Evolutionary conservation across 352 stramenopile species (phyloP).

Genomic region (Phytophthora foliorum): DNA sequence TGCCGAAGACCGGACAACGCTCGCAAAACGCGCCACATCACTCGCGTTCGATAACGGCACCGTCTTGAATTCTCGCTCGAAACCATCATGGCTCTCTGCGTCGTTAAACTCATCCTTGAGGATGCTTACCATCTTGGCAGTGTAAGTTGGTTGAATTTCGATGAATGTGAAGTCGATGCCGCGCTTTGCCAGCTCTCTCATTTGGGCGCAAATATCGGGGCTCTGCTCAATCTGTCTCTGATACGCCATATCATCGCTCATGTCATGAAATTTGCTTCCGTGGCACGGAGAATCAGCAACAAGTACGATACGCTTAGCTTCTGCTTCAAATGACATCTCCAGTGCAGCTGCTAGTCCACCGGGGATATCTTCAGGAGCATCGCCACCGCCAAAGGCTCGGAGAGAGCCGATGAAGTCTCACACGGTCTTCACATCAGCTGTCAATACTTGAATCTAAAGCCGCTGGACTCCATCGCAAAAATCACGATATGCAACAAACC

Average conservation of each 20-base stretch:
- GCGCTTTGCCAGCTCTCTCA: conserved; percentile 31
- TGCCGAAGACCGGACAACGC: conserved; percentile 18
- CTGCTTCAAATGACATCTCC: conserved; percentile 33
- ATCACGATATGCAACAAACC: conserved; percentile 57
- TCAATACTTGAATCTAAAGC: conserved; percentile 34
- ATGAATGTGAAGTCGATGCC: conserved; percentile 60
- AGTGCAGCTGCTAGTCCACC: conserved; percentile 40
- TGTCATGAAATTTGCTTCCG: conserved; percentile 38
- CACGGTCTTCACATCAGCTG: conserved; percentile 25
- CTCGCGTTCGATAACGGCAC: conserved; percentile 29
- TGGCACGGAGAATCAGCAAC: conserved; percentile 50
- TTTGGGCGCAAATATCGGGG: conserved; percentile 47
- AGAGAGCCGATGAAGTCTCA: conserved; percentile 48
- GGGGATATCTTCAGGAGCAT: conserved; percentile 50
- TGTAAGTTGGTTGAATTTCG: conserved; percentile 33
- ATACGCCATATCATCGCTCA: conserved; percentile 14
- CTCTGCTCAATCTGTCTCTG: conserved; percentile 28
- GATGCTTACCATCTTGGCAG: conserved; percentile 45
- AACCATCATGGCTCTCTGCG: conserved; percentile 10
- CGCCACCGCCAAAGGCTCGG: conserved; percentile 38
- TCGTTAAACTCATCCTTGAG: conserved; percentile 34
- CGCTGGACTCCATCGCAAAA: conserved; percentile 44
- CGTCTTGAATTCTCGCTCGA: conserved; percentile 30
- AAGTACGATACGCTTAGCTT: conserved; percentile 46
- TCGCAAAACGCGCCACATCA: conserved; percentile 29